A percentile compares a stretch with the other conserved stretches of the same genome.
phyloP scores from a whole-genome alignment of 371 early-diverging fungal species.

The Rhizopus stolonifer region DNA sequence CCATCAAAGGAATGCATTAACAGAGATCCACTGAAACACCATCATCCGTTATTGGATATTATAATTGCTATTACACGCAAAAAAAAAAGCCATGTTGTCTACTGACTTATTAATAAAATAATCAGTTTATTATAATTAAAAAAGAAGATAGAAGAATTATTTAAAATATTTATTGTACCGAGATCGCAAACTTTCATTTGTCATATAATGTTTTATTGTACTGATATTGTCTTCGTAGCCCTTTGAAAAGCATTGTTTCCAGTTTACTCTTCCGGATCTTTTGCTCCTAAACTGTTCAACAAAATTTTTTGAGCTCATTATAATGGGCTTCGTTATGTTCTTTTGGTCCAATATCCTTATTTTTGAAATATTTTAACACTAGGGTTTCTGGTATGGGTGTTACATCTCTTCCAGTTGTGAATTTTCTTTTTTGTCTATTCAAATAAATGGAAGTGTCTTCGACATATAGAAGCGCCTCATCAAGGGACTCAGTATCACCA shows the following conservation, averaged over 20 bases:
- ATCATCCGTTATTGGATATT: background rate
- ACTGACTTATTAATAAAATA: slow-evolving; percentile 1
- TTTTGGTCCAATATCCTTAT: slow-evolving; percentile 15
- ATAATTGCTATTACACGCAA: background rate
- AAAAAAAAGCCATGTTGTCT: slow-evolving; percentile 2
- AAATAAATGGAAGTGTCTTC: slow-evolving; percentile 12
- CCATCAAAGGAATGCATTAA: background rate
- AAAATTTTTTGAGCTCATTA: slow-evolving; percentile 12
- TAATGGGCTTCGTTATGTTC: slow-evolving; percentile 13
- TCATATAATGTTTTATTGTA: slow-evolving; percentile 6
- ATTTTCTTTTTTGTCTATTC: slow-evolving; percentile 16
- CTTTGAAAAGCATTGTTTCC: slow-evolving; percentile 8
- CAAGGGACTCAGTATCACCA: slow-evolving; percentile 11
- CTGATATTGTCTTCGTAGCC: slow-evolving; percentile 11
- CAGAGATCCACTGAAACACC: background rate
- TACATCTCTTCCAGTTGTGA: slow-evolving; percentile 12
- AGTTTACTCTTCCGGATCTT: slow-evolving; percentile 13
- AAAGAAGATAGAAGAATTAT: slow-evolving; percentile 11
- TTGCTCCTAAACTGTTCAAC: slow-evolving; percentile 14
- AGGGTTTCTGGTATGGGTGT: slow-evolving; percentile 12
- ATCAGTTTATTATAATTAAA: background rate
- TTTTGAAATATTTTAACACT: slow-evolving; percentile 13
- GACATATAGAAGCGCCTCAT: slow-evolving; percentile 18
- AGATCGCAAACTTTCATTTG: slow-evolving; percentile 15
- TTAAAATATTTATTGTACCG: slow-evolving; percentile 14